A percentile compares a stretch with the other conserved stretches of the same genome.
These are phyloP conservation scores for Scedosporium dehoogii DNA, from an alignment of 2,329 filamentous ascomycete genomes.

Conservation along the genomic window DNA sequence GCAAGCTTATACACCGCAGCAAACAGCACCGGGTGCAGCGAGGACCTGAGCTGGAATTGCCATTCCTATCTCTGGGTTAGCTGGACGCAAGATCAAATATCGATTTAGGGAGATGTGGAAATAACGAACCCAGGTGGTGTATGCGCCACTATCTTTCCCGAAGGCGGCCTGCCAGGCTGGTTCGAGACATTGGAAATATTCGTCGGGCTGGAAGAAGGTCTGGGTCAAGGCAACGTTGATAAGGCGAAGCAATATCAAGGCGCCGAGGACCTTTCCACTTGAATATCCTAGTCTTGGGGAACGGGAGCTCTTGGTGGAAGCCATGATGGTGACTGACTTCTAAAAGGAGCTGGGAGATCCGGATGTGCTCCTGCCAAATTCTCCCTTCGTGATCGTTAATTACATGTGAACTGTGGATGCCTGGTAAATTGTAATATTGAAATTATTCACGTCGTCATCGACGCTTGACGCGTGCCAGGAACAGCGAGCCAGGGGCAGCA, in stretches of 20 bases:
- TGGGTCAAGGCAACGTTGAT: slow-evolving; percentile 67
- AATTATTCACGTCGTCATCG: neutral
- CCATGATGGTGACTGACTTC: neutral
- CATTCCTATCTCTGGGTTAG: slow-evolving; percentile 60
- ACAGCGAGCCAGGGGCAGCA: no score
- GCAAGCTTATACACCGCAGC: slow-evolving; percentile 60
- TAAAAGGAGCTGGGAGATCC: neutral
- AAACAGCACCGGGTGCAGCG: slow-evolving; percentile 83
- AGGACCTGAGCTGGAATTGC: slow-evolving; percentile 77
- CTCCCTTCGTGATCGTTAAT: neutral
- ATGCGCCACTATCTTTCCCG: slow-evolving; percentile 66
- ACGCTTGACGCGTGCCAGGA: neutral
- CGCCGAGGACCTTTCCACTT: slow-evolving; percentile 15
- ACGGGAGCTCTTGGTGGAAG: neutral
- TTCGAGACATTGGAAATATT: slow-evolving; percentile 93
- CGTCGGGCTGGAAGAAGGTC: slow-evolving; percentile 97
- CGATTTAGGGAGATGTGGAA: neutral
- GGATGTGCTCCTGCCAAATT: neutral
- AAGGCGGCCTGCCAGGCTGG: slow-evolving; percentile 88
- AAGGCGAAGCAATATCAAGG: slow-evolving; percentile 59
- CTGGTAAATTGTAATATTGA: neutral
- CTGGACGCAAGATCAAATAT: slow-evolving; percentile 8
- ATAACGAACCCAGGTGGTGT: slow-evolving; percentile 82
- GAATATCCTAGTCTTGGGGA: slow-evolving; percentile 9
- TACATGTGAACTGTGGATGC: neutral